Base-by-base conservation (phyloP, 805 yeast genomes). In the Starmerella kuoi region DNA sequence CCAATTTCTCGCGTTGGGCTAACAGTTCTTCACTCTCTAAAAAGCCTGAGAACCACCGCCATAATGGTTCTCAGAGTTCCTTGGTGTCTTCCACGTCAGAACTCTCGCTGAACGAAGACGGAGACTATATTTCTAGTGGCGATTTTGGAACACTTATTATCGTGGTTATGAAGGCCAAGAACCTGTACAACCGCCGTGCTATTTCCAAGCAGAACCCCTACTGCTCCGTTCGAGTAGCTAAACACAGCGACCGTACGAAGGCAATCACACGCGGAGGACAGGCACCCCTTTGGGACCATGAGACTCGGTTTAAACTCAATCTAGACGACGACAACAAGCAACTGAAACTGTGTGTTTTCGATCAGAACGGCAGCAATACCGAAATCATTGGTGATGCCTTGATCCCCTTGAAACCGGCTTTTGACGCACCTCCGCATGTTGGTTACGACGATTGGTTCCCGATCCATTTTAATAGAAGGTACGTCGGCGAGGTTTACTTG, bases 161-260 rank as follows among this genome's bases (percentile, higher is more conserved):
- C 4, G 79, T 84, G 47, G 82, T 87, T 3, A 70, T 79, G 40
- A 73, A 84, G 49, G 95, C 91, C 1, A 77, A 78, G 54, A 93
- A 85, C 55, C 70, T 91, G 34, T 94, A 94, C 20, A 88, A 91
- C 61, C 66, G 85, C 47, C 68, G 88, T 28, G 83, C 79, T 48
- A 66, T 88, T 39, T 96, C 93, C 55, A 91, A 91, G 55, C 98
- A 91, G 61, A 80, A 83, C 50, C 98, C 97, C 2, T 87, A 84
- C 62, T 80, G 86, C 46, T 75, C 88, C 5, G 68, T 83, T 11
- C 66, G 97, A 43, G 68, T 91, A 4, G 88, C 87, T 23, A 84
- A 83, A 46, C 73, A 74, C 53, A 88, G 93, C 8, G 77, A 81
- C 49, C 76, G 79, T 55, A 84, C 96, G 1, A 77, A 76, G 27